A percentile compares a stretch with the other conserved stretches of the same genome.
phyloP scores from a whole-genome alignment of 2,329 filamentous ascomycete genomes.

The Penicillium sp. region DNA sequence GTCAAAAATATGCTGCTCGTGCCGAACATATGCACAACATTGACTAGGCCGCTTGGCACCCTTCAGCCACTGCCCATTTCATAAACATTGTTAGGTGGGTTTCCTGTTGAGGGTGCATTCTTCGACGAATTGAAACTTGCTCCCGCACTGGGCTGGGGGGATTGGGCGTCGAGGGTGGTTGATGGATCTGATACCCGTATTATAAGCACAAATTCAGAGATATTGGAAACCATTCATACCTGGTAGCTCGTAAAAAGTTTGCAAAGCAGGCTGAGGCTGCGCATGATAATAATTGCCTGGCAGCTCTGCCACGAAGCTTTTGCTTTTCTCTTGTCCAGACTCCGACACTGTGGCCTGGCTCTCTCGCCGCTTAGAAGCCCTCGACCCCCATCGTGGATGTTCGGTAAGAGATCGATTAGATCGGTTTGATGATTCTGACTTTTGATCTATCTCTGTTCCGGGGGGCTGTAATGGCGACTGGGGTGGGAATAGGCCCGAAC shows the following conservation, averaged over 20 bases:
- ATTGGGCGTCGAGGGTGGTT: not conserved
- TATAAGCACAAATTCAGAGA: too few species aligned
- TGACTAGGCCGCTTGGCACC: not conserved
- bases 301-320: slow-evolving; percentile 14
- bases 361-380: not conserved
- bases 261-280: not conserved
- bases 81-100: not conserved
- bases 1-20: not conserved
- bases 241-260: slow-evolving; percentile 5
- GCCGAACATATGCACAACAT: not conserved
- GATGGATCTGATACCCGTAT: not conserved
- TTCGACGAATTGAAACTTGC: not conserved
- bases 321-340: not conserved
- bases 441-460: not conserved
- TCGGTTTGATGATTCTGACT: slow-evolving; percentile 5
- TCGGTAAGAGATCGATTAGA: slow-evolving; percentile 9
- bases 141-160: not conserved
- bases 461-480: not conserved
- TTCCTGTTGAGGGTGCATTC: not conserved
- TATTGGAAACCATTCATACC: not conserved
- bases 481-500: slow-evolving; percentile 5
- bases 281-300: slow-evolving; percentile 16
- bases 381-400: not conserved
- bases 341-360: not conserved
- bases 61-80: not conserved